These are phyloP conservation scores for Neurospora pannonica DNA, from an alignment of 495 filamentous ascomycete species.

Conservation along the genomic window DNA sequence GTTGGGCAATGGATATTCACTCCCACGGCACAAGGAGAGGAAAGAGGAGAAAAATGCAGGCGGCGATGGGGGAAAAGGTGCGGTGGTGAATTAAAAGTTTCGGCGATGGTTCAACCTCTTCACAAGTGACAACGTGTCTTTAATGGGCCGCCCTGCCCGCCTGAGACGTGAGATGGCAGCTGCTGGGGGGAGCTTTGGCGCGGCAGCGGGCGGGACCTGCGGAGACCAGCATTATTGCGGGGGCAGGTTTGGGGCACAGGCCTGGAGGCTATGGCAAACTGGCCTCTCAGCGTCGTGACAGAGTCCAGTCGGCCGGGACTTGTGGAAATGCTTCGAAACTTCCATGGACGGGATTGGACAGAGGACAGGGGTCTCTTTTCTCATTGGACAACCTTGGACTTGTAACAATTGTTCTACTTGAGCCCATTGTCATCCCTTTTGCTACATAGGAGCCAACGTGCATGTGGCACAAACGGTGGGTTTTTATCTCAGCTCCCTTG, in stretches of 20 bases:
- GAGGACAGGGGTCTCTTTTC: neutral
- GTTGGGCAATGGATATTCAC: slow-evolving; percentile 24
- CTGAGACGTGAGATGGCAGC: slow-evolving; percentile 10
- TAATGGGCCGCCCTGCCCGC: slow-evolving; percentile 7
- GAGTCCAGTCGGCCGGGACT: neutral
- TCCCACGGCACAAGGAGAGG: slow-evolving; percentile 34
- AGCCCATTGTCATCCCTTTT: neutral
- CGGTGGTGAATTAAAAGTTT: slow-evolving; percentile 25
- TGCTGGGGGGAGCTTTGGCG: slow-evolving; percentile 4
- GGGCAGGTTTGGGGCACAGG: slow-evolving; percentile 8
- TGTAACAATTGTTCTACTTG: neutral
- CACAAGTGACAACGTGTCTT: slow-evolving; percentile 27
- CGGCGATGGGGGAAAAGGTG: neutral
- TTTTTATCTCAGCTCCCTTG: neutral
- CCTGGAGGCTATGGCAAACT: slow-evolving; percentile 6
- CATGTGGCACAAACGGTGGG: neutral
- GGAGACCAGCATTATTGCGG: slow-evolving; percentile 8
- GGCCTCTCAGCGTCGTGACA: slow-evolving; percentile 7
- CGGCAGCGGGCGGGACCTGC: slow-evolving; percentile 9
- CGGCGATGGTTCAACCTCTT: slow-evolving; percentile 10
- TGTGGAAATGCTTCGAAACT: slow-evolving; percentile 20
- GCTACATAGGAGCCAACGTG: neutral
- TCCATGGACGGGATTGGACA: slow-evolving; percentile 9
- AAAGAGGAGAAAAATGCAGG: slow-evolving; percentile 14
- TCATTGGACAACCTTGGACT: neutral